Percentiles rank a stretch among this genome's conserved stretches.
phyloP scores from a whole-genome alignment of 2,329 filamentous ascomycete genomes.

The Epichloe bromicola region DNA sequence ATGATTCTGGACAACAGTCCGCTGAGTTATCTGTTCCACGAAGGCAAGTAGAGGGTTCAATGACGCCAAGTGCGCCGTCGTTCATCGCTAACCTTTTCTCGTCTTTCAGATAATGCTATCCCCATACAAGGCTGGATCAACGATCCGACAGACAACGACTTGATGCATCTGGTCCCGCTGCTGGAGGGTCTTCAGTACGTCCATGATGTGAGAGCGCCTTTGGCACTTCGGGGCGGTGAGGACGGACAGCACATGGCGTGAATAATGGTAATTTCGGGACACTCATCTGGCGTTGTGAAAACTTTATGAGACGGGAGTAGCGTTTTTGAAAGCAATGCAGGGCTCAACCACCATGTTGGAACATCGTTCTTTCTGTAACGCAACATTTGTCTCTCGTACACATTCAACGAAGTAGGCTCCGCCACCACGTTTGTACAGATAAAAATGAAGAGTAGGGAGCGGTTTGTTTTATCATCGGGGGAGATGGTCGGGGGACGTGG shows the following conservation, averaged over 20 bases:
- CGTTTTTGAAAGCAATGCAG: neutral
- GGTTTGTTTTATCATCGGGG: neutral
- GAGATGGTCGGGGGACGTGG: neutral
- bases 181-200: slow-evolving; percentile 93
- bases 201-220: slow-evolving; percentile 81
- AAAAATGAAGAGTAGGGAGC: neutral
- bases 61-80: neutral
- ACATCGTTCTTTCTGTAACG: too few species aligned
- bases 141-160: slow-evolving; percentile 91
- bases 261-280: slow-evolving; percentile 3
- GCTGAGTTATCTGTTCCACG: slow-evolving; percentile 95
- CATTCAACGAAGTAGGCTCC: neutral
- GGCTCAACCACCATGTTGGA: neutral
- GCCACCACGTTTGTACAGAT: neutral
- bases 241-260: slow-evolving; percentile 47
- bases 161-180: slow-evolving; percentile 83
- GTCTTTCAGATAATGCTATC: slow-evolving; percentile 76
- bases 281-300: slow-evolving; percentile 5
- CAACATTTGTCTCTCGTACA: neutral
- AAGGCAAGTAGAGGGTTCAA: slow-evolving; percentile 49
- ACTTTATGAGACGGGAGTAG: neutral
- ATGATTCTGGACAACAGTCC: slow-evolving; percentile 99
- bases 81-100: neutral
- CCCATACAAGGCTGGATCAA: slow-evolving; percentile 99
- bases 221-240: slow-evolving; percentile 81